A percentile compares a stretch with the other conserved stretches of the same genome.
These are phyloP conservation scores for Trifolium repens DNA, from an alignment of 306 rosid species.

Conservation along the genomic window DNA sequence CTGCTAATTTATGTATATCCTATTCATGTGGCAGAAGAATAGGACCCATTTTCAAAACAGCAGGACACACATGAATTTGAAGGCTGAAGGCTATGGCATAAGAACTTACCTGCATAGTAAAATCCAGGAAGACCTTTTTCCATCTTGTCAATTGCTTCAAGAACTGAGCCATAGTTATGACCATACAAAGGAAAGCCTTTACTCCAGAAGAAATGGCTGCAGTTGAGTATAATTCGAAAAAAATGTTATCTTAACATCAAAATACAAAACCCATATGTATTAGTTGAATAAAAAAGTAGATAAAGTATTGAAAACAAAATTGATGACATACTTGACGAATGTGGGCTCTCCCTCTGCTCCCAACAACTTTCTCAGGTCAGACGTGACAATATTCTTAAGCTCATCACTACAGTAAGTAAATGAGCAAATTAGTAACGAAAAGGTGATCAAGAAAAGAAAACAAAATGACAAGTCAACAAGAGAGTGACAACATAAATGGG, in stretches of 20 bases:
- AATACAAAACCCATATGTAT: too few species aligned
- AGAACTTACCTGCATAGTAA: conserved; percentile 78
- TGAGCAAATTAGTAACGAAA: conserved; percentile 29
- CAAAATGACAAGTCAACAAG: conserved; percentile 8
- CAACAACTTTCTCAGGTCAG: conserved; percentile 81
- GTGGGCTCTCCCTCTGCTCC: conserved; percentile 93
- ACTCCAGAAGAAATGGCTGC: conserved; percentile 87
- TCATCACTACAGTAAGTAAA: conserved; percentile 62
- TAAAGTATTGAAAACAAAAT: conserved; percentile 27
- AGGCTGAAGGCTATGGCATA: not conserved
- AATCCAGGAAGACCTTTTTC: conserved; percentile 90
- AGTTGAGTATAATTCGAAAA: conserved; percentile 46
- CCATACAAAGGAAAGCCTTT: conserved; percentile 95
- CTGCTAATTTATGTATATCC: not conserved
- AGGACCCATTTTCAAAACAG: not conserved
- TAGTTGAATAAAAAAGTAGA: conserved; percentile 1
- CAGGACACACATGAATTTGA: not conserved
- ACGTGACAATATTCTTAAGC: conserved; percentile 71
- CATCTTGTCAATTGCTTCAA: conserved; percentile 81
- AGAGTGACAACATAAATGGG: conserved; percentile 24
- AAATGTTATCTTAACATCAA: not conserved
- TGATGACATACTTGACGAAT: conserved; percentile 68
- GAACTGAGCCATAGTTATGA: conserved; percentile 69
- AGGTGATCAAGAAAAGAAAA: conserved; percentile 34
- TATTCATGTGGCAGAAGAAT: not conserved